Evolutionary conservation across 2,329 filamentous ascomycete species (phyloP).

Genomic region (Alternaria rosae): DNA sequence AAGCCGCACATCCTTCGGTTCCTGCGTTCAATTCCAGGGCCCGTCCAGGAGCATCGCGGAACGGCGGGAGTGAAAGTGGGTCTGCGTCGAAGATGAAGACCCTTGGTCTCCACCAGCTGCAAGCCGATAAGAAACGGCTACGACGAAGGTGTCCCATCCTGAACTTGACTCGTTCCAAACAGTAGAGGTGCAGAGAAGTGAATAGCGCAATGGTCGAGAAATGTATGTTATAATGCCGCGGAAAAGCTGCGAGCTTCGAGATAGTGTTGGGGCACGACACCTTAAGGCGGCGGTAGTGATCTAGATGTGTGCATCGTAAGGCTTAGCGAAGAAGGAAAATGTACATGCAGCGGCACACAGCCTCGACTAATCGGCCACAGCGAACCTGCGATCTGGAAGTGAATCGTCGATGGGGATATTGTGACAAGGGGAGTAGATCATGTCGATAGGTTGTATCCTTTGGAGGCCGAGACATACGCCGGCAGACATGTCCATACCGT

Average conservation of each 20-base stretch:
- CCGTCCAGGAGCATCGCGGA: neutral
- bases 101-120: neutral
- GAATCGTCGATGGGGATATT: neutral
- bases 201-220: neutral
- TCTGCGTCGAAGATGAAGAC: neutral
- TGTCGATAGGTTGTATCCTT: neutral
- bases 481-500: neutral
- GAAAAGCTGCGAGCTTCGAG: neutral
- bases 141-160: neutral
- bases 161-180: neutral
- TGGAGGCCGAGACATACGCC: neutral
- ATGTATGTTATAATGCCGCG: neutral
- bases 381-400: neutral
- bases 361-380: neutral
- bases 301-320: conserved; percentile 8
- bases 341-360: conserved; percentile 2
- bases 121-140: neutral
- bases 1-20: neutral
- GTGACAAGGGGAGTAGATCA: neutral
- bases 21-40: neutral
- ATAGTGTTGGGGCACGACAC: neutral
- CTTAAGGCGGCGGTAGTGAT: conserved; percentile 2
- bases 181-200: neutral
- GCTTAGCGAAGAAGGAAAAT: conserved; percentile 1
- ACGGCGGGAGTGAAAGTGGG: neutral